Evolutionary conservation across 2,329 filamentous ascomycete genomes (phyloP), one percentile per base, ranked within the genome.

Genomic region (Sclerotinia nivalis): DNA sequence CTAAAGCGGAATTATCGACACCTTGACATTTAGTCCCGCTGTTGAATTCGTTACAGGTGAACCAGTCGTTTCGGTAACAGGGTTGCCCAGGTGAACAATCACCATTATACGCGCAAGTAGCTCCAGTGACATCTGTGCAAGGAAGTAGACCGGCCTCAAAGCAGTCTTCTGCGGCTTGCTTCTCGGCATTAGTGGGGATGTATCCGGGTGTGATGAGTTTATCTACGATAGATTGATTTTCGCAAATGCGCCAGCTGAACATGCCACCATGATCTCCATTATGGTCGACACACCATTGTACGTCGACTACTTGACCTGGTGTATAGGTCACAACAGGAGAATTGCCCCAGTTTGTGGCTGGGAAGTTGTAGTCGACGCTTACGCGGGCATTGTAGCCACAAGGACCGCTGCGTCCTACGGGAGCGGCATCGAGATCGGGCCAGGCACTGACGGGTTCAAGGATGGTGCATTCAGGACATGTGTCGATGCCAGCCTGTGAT

Each of bases 211-310:
- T 81, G 1, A 85, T 76, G 73, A 87, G 82, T 72, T 83, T 83
- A 78, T 85, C 80, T 43, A 86, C 83, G 0, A 87, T 76, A 0
- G 76, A 78, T 72, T 86, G 84, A 72, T 87, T 78, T 72, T 84
- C 81, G 73, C 84, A 87, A 71, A 86, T 82, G 13, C 85, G 83
- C 75, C 85, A 87, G 73, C 77, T 81, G 76, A 86, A 87, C 84
- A 86, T 86, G 76, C 84, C 85, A 37, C 84, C 84, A 72, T 87
- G 85, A 72, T 87, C 84, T 0, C 85, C 85, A 72, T 86, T 87
- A 76, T 85, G 78, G 73, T 87, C 85, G 25, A 86, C 81, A 66
- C 85, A 87, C 85, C 85, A 87, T 74, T 85, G 78, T 0, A 86
- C 84, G 34, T 84, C 82, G 34, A 86, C 76, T 0, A 80, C 76